Evolutionary conservation across 2,329 filamentous ascomycete genomes (phyloP).

Genomic region (Neocatenulostroma microsporum): DNA sequence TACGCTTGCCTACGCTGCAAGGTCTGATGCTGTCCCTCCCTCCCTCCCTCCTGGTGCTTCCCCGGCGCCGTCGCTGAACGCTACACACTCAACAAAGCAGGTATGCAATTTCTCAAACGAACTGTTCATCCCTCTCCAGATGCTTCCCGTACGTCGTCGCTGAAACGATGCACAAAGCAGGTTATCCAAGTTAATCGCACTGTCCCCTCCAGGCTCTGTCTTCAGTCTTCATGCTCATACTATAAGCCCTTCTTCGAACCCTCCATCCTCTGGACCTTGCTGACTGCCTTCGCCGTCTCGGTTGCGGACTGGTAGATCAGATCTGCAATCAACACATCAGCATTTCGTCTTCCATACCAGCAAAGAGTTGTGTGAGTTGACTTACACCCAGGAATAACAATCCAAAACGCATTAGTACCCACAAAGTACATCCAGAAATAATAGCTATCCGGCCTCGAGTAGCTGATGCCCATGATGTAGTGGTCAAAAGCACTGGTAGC

Average conservation of each 20-base stretch:
- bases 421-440: slow-evolving; percentile 63
- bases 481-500: slow-evolving; percentile 56
- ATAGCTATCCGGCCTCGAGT: slow-evolving; percentile 54
- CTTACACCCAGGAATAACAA: slow-evolving; percentile 52
- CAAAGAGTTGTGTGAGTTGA: slow-evolving; percentile 11
- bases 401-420: slow-evolving; percentile 60
- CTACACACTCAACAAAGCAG: no score
- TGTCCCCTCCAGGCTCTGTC: background rate
- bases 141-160: slow-evolving; percentile 3
- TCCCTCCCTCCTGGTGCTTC: no score
- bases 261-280: slow-evolving; percentile 15
- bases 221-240: slow-evolving; percentile 1
- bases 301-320: slow-evolving; percentile 22
- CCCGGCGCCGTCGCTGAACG: background rate
- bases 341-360: background rate
- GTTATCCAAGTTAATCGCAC: background rate
- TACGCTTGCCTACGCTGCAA: no score
- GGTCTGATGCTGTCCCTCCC: no score
- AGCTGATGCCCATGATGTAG: slow-evolving; percentile 45
- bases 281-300: slow-evolving; percentile 18
- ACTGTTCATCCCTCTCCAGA: background rate
- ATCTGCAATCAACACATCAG: slow-evolving; percentile 15
- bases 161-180: slow-evolving; percentile 4
- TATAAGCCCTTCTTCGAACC: slow-evolving; percentile 20
- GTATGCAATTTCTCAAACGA: no score